Base-by-base conservation (phyloP, 2,329 filamentous ascomycete genomes). In the Colletotrichum sp. region DNA sequence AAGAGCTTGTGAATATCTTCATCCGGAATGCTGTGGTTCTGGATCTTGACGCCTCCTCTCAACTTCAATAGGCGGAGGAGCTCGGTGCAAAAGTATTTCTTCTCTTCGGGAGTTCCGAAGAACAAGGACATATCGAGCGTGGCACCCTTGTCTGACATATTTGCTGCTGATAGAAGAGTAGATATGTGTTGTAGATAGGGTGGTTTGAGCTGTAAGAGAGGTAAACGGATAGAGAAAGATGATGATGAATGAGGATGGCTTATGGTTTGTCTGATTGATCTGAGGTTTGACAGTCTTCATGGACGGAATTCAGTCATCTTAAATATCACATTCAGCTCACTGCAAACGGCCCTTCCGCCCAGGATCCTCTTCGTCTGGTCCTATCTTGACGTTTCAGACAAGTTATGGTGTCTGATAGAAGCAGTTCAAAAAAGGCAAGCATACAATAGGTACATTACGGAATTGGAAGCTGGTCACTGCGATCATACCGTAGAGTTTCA, bases 101-200 rank as follows among this genome's bases (percentile, higher is more conserved):
- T 81, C 34, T 81, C 72, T 3, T 78, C 75, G 0, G 71, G 60
- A n/a, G 77, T 80, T 75, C 80, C 80, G 64, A 81, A 81, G 75
- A 81, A 81, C 75, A 81, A 22, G 36, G 80, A 81, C 80, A 81
- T 81, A 62, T 81, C 80, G 39, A 81, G 79, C 28, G 79, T 80
- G 10, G 28, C 44, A 6, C 71, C 65, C 24, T 59, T 44, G 16
- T 72, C 69, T 1, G 44, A 10, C 69, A 72, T 72, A 15, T 5
- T 59, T 28, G 22, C 55, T 24, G 26, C 1, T 44, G 36, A 26
- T 28, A 28, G 7, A 26, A 16, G 26, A 59, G 13, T 18, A 28
- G 22, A 28, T 59, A 18, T 26, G 55, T 15, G 22, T 16, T 28
- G 55, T 2, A 59, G 22, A 16, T 18, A 4, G n/a, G 6, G 22